phyloP scores from a whole-genome alignment of 106 monocot species.

The Amphibolis antarctica region DNA sequence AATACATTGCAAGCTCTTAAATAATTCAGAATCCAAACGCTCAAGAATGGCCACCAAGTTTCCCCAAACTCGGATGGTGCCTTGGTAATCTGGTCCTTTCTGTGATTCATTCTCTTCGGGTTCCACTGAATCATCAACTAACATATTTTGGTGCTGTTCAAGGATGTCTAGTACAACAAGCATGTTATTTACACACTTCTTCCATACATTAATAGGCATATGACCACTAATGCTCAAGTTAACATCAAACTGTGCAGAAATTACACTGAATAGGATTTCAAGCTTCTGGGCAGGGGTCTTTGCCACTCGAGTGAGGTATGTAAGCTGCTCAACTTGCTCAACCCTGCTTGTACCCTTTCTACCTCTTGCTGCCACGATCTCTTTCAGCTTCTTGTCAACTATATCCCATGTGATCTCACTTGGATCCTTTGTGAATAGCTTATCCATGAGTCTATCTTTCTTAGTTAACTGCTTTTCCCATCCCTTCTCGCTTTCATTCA shows the following conservation, averaged over 20 bases:
- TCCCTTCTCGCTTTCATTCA: constrained; percentile 13
- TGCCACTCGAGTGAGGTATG: constrained; percentile 74
- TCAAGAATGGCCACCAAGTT: constrained; percentile 76
- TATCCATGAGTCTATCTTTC: constrained; percentile 63
- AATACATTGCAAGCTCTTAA: constrained; percentile 85
- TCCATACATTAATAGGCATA: constrained; percentile 88
- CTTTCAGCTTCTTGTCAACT: constrained; percentile 84
- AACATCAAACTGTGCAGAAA: constrained; percentile 91
- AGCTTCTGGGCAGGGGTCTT: constrained; percentile 97
- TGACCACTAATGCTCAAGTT: constrained; percentile 85
- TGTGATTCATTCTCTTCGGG: constrained; percentile 72
- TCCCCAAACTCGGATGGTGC: constrained; percentile 65
- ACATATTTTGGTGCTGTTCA: constrained; percentile 59
- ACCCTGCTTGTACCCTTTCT: constrained; percentile 78
- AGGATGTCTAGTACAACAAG: constrained; percentile 74
- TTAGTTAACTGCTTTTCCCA: constrained; percentile 42
- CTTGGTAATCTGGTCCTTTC: constrained; percentile 63
- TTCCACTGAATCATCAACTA: constrained; percentile 61
- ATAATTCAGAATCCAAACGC: constrained; percentile 73
- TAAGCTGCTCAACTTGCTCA: constrained; percentile 91
- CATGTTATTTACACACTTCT: constrained; percentile 67
- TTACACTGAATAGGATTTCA: constrained; percentile 68
- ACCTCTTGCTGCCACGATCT: constrained; percentile 81
- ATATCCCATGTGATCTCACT: constrained; percentile 87
- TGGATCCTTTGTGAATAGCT: constrained; percentile 73